These are phyloP conservation scores for Letharia columbiana DNA, from an alignment of 495 filamentous ascomycete species.

Conservation along the genomic window DNA sequence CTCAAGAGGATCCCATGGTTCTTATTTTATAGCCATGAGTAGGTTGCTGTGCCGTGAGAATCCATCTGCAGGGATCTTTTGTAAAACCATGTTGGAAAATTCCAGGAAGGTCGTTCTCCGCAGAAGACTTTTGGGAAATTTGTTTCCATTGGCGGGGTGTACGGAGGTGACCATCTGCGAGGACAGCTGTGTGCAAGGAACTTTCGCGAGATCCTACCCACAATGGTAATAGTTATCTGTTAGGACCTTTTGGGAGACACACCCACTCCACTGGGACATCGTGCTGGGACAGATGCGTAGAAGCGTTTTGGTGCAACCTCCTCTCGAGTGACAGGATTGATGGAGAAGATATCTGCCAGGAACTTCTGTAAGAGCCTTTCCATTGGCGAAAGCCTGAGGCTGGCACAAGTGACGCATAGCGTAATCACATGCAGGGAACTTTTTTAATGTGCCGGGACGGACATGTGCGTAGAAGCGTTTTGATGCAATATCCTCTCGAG, in stretches of 20 bases:
- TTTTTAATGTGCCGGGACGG: too few relatives aligned
- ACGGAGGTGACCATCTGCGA: neutral
- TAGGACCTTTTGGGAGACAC: constrained; percentile 2
- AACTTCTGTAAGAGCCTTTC: neutral
- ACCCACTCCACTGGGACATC: neutral
- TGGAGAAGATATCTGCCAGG: constrained; percentile 1
- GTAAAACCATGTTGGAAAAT: neutral
- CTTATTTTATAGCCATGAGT: constrained; percentile 4
- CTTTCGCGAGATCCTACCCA: neutral
- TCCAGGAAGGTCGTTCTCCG: neutral
- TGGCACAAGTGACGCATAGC: neutral
- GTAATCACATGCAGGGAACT: too few relatives aligned
- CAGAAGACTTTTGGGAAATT: neutral
- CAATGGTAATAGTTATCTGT: neutral
- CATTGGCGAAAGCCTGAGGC: neutral
- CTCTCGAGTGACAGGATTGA: neutral
- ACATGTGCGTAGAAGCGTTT: too few relatives aligned
- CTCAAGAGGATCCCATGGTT: neutral
- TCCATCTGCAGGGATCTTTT: constrained; percentile 1
- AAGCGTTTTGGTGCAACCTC: neutral
- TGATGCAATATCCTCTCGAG: too few relatives aligned
- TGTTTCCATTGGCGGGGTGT: neutral
- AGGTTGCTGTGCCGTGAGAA: neutral
- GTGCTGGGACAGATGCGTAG: neutral
- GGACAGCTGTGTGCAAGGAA: neutral